Base-by-base conservation (phyloP, 345 rosid species). In the Mallotus nudiflorus region DNA sequence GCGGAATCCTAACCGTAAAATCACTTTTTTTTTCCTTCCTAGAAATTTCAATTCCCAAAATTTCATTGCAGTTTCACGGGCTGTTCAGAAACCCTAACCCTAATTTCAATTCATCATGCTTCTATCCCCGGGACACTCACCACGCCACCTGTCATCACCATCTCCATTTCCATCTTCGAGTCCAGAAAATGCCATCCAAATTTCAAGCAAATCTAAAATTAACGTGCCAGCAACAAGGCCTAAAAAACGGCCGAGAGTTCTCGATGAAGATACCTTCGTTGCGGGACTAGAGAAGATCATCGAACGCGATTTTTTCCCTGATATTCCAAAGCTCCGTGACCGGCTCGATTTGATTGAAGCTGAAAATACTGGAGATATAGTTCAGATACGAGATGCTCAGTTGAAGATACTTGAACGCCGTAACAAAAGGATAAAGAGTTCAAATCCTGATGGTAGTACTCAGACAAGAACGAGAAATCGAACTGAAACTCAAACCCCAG, bases 331-430 rank as follows among this genome's bases (percentile, higher is more conserved):
- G 87, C 98, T 95, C 64, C 91, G 85, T 37, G 99, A 92, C 72
- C 93, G 96, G 9, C 89, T 88, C 50, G 99, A 95, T 70, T 95
- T 96, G 99, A 85, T 95, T 55, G 92, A 92, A 73, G 99, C 99
- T 12, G 76, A 84, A 50, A 88, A 83, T 79, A 86, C 96, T 9
- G 87, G 92, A 7, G 99, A 92, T 56, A 96, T 96, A 33, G 28
- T 90, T 64, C 99, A 87, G 73, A 95, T 95, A 54, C 87, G 98
- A 67, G 96, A 95, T 25, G 94, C 96, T n/a, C 98, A 95, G 77
- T 65, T 95, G 82, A 90, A 86, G 90, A 95, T 95, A 73, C 88
- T 89, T 59, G 99, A 95, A 76, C 89, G 99, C 70, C 94, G 98
- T 52, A 87, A 88, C 8, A 73, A 73, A 40, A 83, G 69, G 83